Evolutionary conservation across 768 basidiomycete species (phyloP).

Genomic region (Naematelia aurantialba): DNA sequence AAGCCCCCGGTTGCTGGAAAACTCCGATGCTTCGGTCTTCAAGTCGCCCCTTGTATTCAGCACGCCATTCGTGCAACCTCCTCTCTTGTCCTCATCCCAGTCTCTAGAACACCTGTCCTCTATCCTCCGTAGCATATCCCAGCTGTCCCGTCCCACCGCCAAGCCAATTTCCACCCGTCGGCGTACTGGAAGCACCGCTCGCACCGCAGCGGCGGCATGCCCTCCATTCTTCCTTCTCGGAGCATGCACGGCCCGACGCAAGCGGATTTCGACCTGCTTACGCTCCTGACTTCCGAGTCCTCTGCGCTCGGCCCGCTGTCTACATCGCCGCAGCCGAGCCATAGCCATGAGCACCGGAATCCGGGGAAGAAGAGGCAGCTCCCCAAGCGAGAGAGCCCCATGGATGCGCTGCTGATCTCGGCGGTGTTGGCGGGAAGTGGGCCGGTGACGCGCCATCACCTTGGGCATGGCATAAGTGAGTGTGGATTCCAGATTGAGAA

Average conservation of each 20-base stretch:
- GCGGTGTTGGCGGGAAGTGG: conserved; percentile 48
- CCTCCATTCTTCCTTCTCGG: conserved; percentile 13
- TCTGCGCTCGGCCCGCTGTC: conserved; percentile 45
- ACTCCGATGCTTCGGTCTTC: neutral
- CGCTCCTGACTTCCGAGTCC: conserved; percentile 61
- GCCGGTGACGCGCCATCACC: conserved; percentile 45
- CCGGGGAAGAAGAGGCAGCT: conserved; percentile 19
- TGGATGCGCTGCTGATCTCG: conserved; percentile 46
- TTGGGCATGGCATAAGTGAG: conserved; percentile 44
- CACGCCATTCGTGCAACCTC: neutral
- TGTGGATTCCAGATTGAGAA: neutral
- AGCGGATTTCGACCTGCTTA: conserved; percentile 64
- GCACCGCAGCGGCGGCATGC: conserved; percentile 15
- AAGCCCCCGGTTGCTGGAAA: too few species aligned
- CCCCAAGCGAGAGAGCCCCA: conserved; percentile 36
- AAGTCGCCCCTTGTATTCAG: neutral
- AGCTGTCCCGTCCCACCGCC: too few species aligned
- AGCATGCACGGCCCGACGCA: conserved; percentile 29
- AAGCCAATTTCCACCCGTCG: too few species aligned
- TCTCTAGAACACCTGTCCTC: too few species aligned
- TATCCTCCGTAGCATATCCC: too few species aligned
- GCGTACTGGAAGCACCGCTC: too few species aligned
- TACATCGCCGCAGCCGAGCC: neutral
- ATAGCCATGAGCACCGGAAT: neutral
- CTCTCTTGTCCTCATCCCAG: too few species aligned